Percentiles rank a stretch among this genome's conserved stretches.
phyloP scores from a whole-genome alignment of 176 grass and related monocot species.

The Carex parvula region DNA sequence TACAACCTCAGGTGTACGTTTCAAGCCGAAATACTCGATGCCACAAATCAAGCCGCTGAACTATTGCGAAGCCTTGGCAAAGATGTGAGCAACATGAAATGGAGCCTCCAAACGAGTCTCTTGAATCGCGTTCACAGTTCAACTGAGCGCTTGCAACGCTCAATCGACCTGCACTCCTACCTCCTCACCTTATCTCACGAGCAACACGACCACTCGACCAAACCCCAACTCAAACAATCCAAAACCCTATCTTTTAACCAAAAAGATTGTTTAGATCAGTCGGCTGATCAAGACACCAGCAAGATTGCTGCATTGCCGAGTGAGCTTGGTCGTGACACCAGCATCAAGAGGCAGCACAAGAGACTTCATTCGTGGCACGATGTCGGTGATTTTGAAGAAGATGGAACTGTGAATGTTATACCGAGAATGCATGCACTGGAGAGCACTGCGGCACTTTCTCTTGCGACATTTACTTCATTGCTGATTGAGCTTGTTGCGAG shows the following conservation, averaged over 20 bases:
- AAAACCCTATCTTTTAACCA: conserved; percentile 43
- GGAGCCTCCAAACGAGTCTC: conserved; percentile 48
- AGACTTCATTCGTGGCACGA: conserved; percentile 65
- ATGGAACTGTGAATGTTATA: conserved; percentile 33
- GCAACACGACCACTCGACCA: conserved; percentile 24
- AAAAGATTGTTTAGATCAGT: conserved; percentile 23
- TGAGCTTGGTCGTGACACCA: conserved; percentile 52
- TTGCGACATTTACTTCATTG: conserved; percentile 65
- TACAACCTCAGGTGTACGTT: conserved; percentile 74
- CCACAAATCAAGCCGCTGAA: conserved; percentile 66
- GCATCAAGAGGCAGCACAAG: conserved; percentile 61
- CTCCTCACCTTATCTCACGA: conserved; percentile 48
- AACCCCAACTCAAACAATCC: conserved; percentile 33
- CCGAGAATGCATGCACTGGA: conserved; percentile 64
- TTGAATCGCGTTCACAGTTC: conserved; percentile 69
- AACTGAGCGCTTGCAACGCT: conserved; percentile 56
- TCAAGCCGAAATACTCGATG: conserved; percentile 62
- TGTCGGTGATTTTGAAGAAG: conserved; percentile 41
- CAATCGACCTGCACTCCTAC: conserved; percentile 68
- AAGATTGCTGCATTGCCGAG: conserved; percentile 11
- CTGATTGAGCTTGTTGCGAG: conserved; percentile 74
- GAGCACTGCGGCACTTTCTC: conserved; percentile 60
- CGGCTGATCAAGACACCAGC: conserved; percentile 22
- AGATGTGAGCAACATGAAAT: conserved; percentile 72
- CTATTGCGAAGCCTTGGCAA: conserved; percentile 55